phyloP scores from a whole-genome alignment of 768 basidiomycete species.

The Tephrocybe sp. region DNA sequence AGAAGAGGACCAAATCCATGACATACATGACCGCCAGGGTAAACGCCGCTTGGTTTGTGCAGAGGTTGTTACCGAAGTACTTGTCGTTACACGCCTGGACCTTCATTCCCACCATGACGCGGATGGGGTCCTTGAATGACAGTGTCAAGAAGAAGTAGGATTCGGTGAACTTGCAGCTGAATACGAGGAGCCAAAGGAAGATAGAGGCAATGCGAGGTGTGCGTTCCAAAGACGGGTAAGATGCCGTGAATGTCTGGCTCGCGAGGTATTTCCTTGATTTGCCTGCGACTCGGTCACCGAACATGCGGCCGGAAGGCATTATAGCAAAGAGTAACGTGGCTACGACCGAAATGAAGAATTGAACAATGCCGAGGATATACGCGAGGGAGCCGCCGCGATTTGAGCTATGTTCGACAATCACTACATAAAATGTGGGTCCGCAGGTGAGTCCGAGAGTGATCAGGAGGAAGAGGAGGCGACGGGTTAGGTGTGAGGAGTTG shows the following conservation, averaged over 20 bases:
- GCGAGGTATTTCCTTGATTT: conserved; percentile 97
- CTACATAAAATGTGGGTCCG: conserved; percentile 94
- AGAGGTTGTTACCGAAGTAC: conserved; percentile 80
- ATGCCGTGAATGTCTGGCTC: conserved; percentile 96
- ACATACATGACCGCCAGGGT: conserved; percentile 97
- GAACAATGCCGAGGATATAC: conserved; percentile 92
- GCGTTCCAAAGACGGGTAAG: conserved; percentile 71
- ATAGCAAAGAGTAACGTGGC: conserved; percentile 86
- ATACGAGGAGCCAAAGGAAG: conserved; percentile 86
- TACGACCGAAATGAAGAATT: conserved; percentile 89
- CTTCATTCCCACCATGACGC: conserved; percentile 96
- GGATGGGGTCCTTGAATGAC: conserved; percentile 90
- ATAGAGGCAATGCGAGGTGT: conserved; percentile 76
- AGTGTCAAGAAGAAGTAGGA: conserved; percentile 98
- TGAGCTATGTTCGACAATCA: conserved; percentile 64
- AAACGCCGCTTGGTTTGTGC: conserved; percentile 92
- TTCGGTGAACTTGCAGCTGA: conserved; percentile 94
- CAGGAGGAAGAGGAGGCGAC: conserved; percentile 84
- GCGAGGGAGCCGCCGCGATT: conserved; percentile 66
- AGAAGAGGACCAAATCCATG: conserved; percentile 97
- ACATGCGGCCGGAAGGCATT: conserved; percentile 97
- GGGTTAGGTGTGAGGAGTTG: conserved; percentile 93
- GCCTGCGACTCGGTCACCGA: conserved; percentile 94
- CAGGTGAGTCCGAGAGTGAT: conserved; percentile 89
- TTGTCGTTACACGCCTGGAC: conserved; percentile 87